A percentile compares a stretch with the other conserved stretches of the same genome.
Conservation (phyloP, 2,329 filamentous ascomycete species). For the Neospermospora avenae region DNA sequence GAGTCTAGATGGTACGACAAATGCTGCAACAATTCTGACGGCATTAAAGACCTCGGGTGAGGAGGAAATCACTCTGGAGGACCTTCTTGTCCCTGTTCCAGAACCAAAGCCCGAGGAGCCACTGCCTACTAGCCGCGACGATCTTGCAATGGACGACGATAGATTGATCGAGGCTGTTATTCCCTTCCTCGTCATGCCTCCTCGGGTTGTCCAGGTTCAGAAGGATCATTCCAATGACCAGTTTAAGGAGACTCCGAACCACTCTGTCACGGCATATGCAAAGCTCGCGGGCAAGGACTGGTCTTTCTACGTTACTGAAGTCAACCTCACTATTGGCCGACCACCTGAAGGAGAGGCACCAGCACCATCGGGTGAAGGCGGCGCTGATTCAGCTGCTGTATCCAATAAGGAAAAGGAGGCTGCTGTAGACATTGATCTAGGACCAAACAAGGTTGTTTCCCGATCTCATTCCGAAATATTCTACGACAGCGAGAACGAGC, state of each 20-base stretch:
- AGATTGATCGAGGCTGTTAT: conserved; percentile 39
- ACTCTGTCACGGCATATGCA: conserved; percentile 70
- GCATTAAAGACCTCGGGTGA: conserved; percentile 14
- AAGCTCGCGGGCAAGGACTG: conserved; percentile 80
- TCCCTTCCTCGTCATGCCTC: conserved; percentile 26
- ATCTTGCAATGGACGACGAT: conserved; percentile 44
- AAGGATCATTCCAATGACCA: conserved; percentile 62
- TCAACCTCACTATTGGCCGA: conserved; percentile 74
- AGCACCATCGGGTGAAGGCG: conserved; percentile 11
- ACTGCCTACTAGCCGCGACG: conserved; percentile 42
- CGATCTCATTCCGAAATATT: conserved; percentile 72
- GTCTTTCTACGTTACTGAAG: conserved; percentile 78
- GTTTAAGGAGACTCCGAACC: conserved; percentile 54
- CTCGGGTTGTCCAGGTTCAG: conserved; percentile 53
- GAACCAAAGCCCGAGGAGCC: conserved; percentile 19
- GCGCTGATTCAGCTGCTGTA: conserved; percentile 16
- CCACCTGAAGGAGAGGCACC: conserved; percentile 50
- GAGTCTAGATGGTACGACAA: conserved; percentile 17
- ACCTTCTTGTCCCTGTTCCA: conserved; percentile 32
- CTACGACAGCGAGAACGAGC: conserved; percentile 64
- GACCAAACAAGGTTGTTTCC: conserved; percentile 78
- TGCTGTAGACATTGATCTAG: conserved; percentile 79
- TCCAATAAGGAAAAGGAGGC: conserved; percentile 40
- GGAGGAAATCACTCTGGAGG: conserved; percentile 36
- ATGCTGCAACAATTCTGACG: conserved; percentile 1